Evolutionary conservation across 2,329 filamentous ascomycete genomes (phyloP).

Genomic region (Hymenoscyphus albidus): DNA sequence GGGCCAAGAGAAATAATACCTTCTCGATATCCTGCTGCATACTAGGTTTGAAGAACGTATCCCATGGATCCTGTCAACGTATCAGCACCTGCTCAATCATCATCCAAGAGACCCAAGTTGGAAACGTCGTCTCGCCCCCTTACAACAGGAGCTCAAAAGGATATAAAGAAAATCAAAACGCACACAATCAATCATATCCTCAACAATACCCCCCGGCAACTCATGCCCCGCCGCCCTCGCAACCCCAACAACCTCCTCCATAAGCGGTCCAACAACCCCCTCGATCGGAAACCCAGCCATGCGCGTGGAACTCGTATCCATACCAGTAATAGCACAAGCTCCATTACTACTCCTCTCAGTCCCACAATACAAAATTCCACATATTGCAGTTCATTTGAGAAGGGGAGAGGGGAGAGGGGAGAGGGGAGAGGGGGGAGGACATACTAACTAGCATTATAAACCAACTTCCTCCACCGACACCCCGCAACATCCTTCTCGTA

Average conservation of each 20-base stretch:
- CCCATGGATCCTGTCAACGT: slow-evolving; percentile 41
- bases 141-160: not conserved
- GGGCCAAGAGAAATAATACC: slow-evolving; percentile 30
- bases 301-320: slow-evolving; percentile 27
- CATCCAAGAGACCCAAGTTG: not conserved
- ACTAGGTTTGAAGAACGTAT: slow-evolving; percentile 39
- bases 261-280: slow-evolving; percentile 30
- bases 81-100: not conserved
- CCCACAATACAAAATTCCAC: not conserved
- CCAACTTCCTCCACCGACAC: slow-evolving; percentile 28
- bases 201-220: slow-evolving; percentile 24
- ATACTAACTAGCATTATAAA: slow-evolving; percentile 29
- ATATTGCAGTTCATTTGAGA: too few species aligned
- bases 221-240: slow-evolving; percentile 26
- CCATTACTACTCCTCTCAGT: slow-evolving; percentile 17
- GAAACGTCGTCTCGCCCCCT: not conserved
- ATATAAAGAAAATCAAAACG: not conserved
- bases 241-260: slow-evolving; percentile 30
- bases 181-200: slow-evolving; percentile 40
- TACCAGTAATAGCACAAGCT: slow-evolving; percentile 24
- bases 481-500: slow-evolving; percentile 25
- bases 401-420: too few species aligned
- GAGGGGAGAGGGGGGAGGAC: not conserved
- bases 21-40: slow-evolving; percentile 52
- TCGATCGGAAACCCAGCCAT: slow-evolving; percentile 33